phyloP scores from a whole-genome alignment of 805 yeast species.

The Candida koratica region DNA sequence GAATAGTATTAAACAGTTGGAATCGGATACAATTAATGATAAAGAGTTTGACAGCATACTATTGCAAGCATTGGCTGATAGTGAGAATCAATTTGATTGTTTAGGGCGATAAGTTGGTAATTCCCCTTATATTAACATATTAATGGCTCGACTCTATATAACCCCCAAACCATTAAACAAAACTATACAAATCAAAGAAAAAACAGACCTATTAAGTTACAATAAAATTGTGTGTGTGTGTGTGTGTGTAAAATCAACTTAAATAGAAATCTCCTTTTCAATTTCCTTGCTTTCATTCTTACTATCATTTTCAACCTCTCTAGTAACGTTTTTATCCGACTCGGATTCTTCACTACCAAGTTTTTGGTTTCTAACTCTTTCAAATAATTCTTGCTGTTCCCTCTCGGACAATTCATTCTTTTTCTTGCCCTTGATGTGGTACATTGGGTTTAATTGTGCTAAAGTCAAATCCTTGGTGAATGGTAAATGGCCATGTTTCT shows the following conservation, averaged over 20 bases:
- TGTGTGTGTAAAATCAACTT: conserved; percentile 2
- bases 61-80: conserved; percentile 15
- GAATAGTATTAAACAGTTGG: conserved; percentile 24
- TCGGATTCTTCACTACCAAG: conserved; percentile 17
- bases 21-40: conserved; percentile 13
- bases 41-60: conserved; percentile 14
- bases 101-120: conserved; percentile 17
- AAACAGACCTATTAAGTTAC: neutral
- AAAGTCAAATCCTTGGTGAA: conserved; percentile 46
- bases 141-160: conserved; percentile 16
- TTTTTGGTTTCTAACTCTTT: conserved; percentile 23
- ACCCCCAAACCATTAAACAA: conserved; percentile 13
- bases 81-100: conserved; percentile 27
- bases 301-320: conserved; percentile 9
- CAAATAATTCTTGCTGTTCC: conserved; percentile 36
- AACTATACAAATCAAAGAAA: too few species aligned
- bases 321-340: conserved; percentile 10
- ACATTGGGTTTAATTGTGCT: conserved; percentile 62
- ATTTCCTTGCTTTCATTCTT: conserved; percentile 3
- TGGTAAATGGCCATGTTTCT: conserved; percentile 78
- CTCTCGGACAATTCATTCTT: conserved; percentile 35
- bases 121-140: conserved; percentile 11
- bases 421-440: conserved; percentile 65
- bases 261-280: conserved; percentile 7
- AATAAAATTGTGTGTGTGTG: conserved; percentile 11